Base-by-base conservation (phyloP, 805 yeast species). In the Scheffersomyces spartinae region DNA sequence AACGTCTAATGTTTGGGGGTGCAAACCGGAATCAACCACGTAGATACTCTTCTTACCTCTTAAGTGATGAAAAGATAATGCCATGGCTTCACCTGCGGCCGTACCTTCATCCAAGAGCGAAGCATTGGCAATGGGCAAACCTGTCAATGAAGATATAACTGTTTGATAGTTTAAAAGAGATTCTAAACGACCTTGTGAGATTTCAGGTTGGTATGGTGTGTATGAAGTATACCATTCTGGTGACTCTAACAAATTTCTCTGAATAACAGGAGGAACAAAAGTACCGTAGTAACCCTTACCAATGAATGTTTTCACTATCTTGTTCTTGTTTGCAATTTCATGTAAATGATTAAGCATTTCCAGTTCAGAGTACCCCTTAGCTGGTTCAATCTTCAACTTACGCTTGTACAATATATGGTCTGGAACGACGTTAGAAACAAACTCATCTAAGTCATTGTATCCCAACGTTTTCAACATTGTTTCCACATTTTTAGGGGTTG, bases 141-240 rank as follows among this genome's bases (percentile, higher is more conserved):
- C 98, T 1, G 98, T 91, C 37, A 91, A 65, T 32, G 91, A 94
- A 15, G 85, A 55, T 9, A 91, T 65, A 44, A 88, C 64, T n/a
- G 98, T 91, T 58, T 91, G 98, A 58, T 70, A 91, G 54, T 91
- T 91, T 34, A 91, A 61, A 34, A 91, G 61, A 13, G 91, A 74
- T 56, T 88, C 95, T 41, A 91, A 66, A 42, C 98, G 74, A 28
- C 98, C 98, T 55, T 91, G 98, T 1, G 95, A 80, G 31, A 91
- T 86, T 52, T 91, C 98, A 1, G 98, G 95, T 59, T 91, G 98
- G 52, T 91, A 91, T 18, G 98, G 98, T 13, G 98, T 91, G 51
- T 91, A 91, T 1, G 96, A 84, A 12, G 98, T 91, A 63, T 91
- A 91, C 98, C 98, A 91, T 47, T 85, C 95, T 5, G 98, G 98